A percentile compares a stretch with the other conserved stretches of the same genome.
These are phyloP conservation scores for Xylaria cubensis DNA, from an alignment of 495 filamentous ascomycete species.

Conservation along the genomic window DNA sequence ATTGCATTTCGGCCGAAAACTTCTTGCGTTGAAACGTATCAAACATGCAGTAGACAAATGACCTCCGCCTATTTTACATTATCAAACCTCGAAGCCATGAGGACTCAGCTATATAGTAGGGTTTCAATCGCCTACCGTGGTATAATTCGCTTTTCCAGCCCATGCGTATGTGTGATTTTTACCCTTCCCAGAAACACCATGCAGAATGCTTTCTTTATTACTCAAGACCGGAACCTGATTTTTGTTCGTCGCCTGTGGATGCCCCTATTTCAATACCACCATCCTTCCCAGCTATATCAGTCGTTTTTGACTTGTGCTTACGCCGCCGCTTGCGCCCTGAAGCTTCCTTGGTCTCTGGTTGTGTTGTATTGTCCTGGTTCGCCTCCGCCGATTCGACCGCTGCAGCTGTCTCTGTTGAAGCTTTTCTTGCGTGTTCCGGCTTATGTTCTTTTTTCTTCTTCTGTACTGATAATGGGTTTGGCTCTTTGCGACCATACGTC, in stretches of 20 bases:
- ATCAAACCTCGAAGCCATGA: too few relatives aligned
- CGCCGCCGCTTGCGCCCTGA: conserved; percentile 54
- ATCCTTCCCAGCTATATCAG: conserved; percentile 24
- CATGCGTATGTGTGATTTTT: conserved; percentile 6
- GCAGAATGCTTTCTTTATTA: conserved; percentile 29
- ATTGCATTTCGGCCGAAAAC: too few relatives aligned
- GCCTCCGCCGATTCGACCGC: conserved; percentile 27
- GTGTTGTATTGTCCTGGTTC: conserved; percentile 20
- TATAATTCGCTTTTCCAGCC: conserved; percentile 19
- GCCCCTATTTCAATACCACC: conserved; percentile 22
- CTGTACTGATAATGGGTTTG: conserved; percentile 90
- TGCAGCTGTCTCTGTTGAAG: conserved; percentile 27
- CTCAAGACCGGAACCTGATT: conserved; percentile 25
- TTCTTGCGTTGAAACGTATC: too few relatives aligned
- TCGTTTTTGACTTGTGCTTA: conserved; percentile 46
- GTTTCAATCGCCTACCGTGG: neutral
- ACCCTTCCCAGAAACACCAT: conserved; percentile 23
- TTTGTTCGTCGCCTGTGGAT: conserved; percentile 27
- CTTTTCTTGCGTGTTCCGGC: conserved; percentile 29
- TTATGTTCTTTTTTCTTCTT: conserved; percentile 75
- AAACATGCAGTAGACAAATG: too few relatives aligned
- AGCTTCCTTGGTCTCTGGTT: conserved; percentile 25
- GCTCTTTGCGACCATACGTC: conserved; percentile 74
- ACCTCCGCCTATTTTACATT: too few relatives aligned
- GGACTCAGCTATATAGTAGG: too few relatives aligned